These are phyloP conservation scores for Scutellaria minor DNA, from an alignment of 257 asterid genomes.

Conservation along the genomic window DNA sequence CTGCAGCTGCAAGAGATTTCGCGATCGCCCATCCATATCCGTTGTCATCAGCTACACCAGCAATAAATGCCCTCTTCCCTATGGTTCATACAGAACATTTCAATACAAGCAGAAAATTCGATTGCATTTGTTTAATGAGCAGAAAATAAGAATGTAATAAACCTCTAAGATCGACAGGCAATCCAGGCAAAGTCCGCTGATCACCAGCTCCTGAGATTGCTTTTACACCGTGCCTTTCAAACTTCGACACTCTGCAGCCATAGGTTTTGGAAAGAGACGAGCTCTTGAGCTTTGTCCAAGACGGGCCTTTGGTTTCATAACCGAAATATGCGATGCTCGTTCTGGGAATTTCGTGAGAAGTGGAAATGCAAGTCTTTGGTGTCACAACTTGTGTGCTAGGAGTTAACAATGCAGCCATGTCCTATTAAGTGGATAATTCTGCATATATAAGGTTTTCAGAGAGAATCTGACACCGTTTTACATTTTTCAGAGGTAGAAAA, in stretches of 20 bases:
- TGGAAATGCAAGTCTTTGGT: slow-evolving; percentile 45
- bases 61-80: slow-evolving; percentile 91
- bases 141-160: neutral
- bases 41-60: slow-evolving; percentile 94
- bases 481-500: neutral
- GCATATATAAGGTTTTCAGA: no score
- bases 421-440: neutral
- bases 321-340: slow-evolving; percentile 55
- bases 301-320: slow-evolving; percentile 46
- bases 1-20: slow-evolving; percentile 95
- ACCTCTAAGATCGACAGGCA: slow-evolving; percentile 47
- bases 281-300: slow-evolving; percentile 55
- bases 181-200: slow-evolving; percentile 67
- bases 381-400: slow-evolving; percentile 50
- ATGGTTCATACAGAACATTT: no score
- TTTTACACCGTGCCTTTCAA: slow-evolving; percentile 50
- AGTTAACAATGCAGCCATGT: slow-evolving; percentile 70
- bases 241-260: slow-evolving; percentile 34
- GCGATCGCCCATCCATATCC: slow-evolving; percentile 99
- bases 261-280: slow-evolving; percentile 45
- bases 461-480: no score
- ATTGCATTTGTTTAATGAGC: neutral
- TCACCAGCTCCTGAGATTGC: slow-evolving; percentile 71
- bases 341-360: slow-evolving; percentile 47
- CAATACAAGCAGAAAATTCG: neutral